phyloP scores from a whole-genome alignment of 164 flowering plant species.

The Santalum album region DNA sequence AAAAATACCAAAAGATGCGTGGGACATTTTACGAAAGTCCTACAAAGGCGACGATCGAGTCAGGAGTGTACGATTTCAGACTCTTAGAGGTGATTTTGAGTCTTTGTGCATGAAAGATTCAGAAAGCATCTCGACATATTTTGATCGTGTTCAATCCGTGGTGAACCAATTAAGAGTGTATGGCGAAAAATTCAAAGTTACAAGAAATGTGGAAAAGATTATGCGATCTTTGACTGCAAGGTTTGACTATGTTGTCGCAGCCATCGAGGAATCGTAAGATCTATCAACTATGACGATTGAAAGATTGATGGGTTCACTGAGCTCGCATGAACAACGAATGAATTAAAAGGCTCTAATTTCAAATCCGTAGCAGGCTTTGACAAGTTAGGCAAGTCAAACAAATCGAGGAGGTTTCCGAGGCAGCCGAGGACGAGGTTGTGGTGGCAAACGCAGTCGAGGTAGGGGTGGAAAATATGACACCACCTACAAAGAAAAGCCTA shows the following conservation, averaged over 20 bases:
- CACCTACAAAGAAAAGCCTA: neutral
- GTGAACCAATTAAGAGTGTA: too few species aligned
- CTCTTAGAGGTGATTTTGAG: neutral
- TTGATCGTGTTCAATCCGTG: neutral
- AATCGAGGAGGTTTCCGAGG: neutral
- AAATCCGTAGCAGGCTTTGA: neutral
- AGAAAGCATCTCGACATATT: neutral
- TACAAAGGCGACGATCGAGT: conserved; percentile 1
- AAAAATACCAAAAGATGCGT: neutral
- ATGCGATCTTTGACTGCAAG: neutral
- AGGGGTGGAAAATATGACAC: neutral
- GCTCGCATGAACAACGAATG: neutral
- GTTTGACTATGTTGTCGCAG: too few species aligned
- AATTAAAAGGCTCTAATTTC: neutral
- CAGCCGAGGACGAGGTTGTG: neutral
- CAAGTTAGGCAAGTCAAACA: neutral
- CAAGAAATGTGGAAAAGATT: neutral
- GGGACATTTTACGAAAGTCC: neutral
- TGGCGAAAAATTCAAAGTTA: neutral
- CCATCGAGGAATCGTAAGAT: too few species aligned
- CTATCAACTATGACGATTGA: neutral
- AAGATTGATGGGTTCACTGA: neutral
- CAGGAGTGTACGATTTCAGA: neutral
- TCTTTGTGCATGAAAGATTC: neutral
- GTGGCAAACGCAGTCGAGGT: neutral